Evolutionary conservation across 345 rosid genomes (phyloP).

Genomic region (Citrus hindsii): DNA sequence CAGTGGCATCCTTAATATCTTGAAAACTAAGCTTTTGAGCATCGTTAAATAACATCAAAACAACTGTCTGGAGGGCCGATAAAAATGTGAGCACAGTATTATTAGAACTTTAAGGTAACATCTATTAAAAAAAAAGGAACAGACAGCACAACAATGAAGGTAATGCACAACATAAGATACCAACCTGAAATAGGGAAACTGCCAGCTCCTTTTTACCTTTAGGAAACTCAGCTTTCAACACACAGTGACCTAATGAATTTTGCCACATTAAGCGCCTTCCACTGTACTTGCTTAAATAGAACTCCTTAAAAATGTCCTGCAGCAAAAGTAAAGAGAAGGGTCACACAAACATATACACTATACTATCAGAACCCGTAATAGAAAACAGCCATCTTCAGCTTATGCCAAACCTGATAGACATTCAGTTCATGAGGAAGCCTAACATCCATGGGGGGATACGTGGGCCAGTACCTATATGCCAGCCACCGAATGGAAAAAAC

Average conservation of each 20-base stretch:
- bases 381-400: constrained; percentile 12
- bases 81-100: constrained; percentile 5
- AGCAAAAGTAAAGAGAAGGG: constrained; percentile 12
- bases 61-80: constrained; percentile 68
- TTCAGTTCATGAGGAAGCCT: constrained; percentile 98
- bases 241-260: constrained; percentile 95
- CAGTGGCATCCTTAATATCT: constrained; percentile 88
- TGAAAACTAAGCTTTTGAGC: constrained; percentile 86
- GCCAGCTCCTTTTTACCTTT: constrained; percentile 96
- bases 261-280: constrained; percentile 99
- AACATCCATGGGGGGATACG: constrained; percentile 98
- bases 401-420: constrained; percentile 83
- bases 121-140: not conserved
- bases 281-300: constrained; percentile 92
- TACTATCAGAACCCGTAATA: not conserved
- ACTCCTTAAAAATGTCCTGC: constrained; percentile 97
- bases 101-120: constrained; percentile 10
- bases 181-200: constrained; percentile 94
- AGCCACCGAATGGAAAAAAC: constrained; percentile 10
- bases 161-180: constrained; percentile 18
- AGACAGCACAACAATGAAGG: not conserved
- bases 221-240: constrained; percentile 82
- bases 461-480: constrained; percentile 92
- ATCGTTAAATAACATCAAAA: constrained; percentile 94
- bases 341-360: not conserved